Conservation (phyloP, 1,139 yeast species). For the Suhomyces coccinellae region DNA sequence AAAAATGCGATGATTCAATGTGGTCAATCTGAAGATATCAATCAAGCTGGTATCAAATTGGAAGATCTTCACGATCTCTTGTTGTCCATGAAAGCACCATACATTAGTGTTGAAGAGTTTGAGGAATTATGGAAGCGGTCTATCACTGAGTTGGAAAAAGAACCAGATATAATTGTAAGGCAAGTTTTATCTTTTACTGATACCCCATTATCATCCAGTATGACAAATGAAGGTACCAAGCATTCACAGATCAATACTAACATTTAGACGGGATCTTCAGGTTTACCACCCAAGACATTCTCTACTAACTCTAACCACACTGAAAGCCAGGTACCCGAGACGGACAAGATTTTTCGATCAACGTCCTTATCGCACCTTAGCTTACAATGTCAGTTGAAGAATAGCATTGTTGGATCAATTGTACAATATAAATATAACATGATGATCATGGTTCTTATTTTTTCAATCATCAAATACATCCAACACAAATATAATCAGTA, state of each 20-base stretch:
- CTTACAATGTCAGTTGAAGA: slow-evolving; percentile 59
- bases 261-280: slow-evolving; percentile 35
- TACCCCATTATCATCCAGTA: background rate
- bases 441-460: slow-evolving; percentile 24
- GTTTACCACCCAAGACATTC: slow-evolving; percentile 25
- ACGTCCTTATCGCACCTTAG: slow-evolving; percentile 68
- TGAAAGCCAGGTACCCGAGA: slow-evolving; percentile 30
- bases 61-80: slow-evolving; percentile 61
- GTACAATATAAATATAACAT: slow-evolving; percentile 42
- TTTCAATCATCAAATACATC: slow-evolving; percentile 23
- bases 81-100: slow-evolving; percentile 56
- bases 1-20: slow-evolving; percentile 71
- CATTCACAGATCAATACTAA: slow-evolving; percentile 18
- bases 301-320: slow-evolving; percentile 34
- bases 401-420: slow-evolving; percentile 52
- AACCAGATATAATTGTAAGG: slow-evolving; percentile 85
- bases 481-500: slow-evolving; percentile 38
- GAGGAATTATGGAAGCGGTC: slow-evolving; percentile 79
- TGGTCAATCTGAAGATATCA: slow-evolving; percentile 49
- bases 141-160: slow-evolving; percentile 60
- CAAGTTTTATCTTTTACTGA: slow-evolving; percentile 47
- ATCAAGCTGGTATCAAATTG: slow-evolving; percentile 52
- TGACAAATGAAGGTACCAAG: background rate
- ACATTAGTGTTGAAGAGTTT: slow-evolving; percentile 70
- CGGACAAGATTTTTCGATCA: slow-evolving; percentile 64